phyloP scores from a whole-genome alignment of 345 rosid genomes.

The Eucalyptus marginata region DNA sequence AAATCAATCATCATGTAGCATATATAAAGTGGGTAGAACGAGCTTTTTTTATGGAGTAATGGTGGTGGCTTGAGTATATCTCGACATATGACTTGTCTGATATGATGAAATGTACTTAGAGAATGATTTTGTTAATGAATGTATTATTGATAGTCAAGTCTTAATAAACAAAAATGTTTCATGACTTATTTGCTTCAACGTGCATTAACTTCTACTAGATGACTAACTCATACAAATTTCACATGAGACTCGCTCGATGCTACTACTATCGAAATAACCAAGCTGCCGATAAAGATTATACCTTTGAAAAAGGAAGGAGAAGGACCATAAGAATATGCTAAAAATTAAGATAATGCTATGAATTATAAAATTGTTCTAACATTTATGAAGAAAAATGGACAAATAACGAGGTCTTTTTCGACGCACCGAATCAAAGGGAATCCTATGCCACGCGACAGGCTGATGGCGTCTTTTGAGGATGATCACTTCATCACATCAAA shows the following conservation, averaged over 20 bases:
- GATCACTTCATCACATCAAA: not conserved
- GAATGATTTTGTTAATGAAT: not conserved
- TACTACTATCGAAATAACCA: not conserved
- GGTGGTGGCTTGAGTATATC: not conserved
- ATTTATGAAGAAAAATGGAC: not conserved
- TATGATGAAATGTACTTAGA: fast-evolving
- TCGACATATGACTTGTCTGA: not conserved
- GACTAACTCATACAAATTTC: not conserved
- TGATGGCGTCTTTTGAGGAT: not conserved
- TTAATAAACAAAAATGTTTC: not conserved
- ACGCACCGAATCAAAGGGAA: not conserved
- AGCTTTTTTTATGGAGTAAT: not conserved
- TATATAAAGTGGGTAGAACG: not conserved
- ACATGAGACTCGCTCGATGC: not conserved
- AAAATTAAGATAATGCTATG: not conserved
- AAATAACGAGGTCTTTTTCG: not conserved
- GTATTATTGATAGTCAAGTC: not conserved
- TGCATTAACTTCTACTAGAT: not conserved
- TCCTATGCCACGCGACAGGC: not conserved
- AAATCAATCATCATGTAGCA: not conserved
- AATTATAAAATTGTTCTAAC: not conserved
- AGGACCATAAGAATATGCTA: not conserved
- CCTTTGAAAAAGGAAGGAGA: not conserved
- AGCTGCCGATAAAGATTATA: not conserved
- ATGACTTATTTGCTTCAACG: not conserved